A percentile compares a stretch with the other conserved stretches of the same genome.
Evolutionary conservation across 2,329 filamentous ascomycete species (phyloP).

Genomic region (Ilyonectria robusta): DNA sequence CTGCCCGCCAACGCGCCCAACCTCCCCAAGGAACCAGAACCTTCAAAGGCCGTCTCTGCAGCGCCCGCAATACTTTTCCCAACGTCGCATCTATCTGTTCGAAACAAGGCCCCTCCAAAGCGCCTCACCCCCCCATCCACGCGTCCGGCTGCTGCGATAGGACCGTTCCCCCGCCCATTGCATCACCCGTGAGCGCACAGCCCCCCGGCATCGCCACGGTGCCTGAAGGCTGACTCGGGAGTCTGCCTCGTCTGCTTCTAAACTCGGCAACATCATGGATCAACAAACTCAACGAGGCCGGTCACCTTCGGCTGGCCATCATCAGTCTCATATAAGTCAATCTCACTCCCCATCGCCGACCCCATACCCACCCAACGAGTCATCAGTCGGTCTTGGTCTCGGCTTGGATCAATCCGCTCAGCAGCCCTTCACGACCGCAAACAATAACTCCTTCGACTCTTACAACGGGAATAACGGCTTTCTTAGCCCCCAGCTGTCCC

Average conservation of each 20-base stretch:
- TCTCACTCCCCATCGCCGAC: conserved; percentile 75
- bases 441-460: conserved; percentile 58
- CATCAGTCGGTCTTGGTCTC: conserved; percentile 70
- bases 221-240: conserved; percentile 61
- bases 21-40: conserved; percentile 20
- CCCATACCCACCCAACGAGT: conserved; percentile 64
- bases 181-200: conserved; percentile 57
- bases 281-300: conserved; percentile 65
- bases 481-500: conserved; percentile 62
- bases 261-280: conserved; percentile 57
- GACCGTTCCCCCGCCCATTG: conserved; percentile 48
- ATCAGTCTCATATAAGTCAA: conserved; percentile 76
- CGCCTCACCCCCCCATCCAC: conserved; percentile 46
- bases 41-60: conserved; percentile 18
- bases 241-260: conserved; percentile 60
- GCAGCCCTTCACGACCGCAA: conserved; percentile 55
- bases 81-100: conserved; percentile 39
- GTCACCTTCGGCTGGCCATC: conserved; percentile 72
- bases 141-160: conserved; percentile 48
- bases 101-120: conserved; percentile 36
- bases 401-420: conserved; percentile 65
- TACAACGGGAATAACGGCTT: conserved; percentile 64
- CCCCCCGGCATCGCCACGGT: conserved; percentile 58
- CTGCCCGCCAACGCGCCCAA: conserved; percentile 17
- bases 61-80: conserved; percentile 31